phyloP scores from a whole-genome alignment of 495 filamentous ascomycete species.

The Penicillium subrubescens region DNA sequence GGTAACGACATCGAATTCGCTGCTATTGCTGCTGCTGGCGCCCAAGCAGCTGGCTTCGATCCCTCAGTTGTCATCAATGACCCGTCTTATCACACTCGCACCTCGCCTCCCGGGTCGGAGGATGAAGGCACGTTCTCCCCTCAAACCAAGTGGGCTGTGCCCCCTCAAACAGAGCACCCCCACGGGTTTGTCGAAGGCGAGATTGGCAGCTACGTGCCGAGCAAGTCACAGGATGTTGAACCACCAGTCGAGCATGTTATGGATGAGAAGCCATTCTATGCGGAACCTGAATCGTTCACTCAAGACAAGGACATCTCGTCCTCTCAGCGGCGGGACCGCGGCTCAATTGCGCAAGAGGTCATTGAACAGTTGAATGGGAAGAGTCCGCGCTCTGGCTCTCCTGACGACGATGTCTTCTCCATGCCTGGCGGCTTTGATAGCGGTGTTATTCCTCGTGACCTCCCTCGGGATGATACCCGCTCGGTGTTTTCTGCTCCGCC shows the following conservation, averaged over 20 bases:
- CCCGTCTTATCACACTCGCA: conserved; percentile 60
- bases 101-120: conserved; percentile 65
- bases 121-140: conserved; percentile 45
- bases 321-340: conserved; percentile 5
- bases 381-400: conserved; percentile 15
- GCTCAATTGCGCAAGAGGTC: conserved; percentile 35
- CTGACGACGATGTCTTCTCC: conserved; percentile 31
- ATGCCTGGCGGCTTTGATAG: conserved; percentile 49
- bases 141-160: conserved; percentile 47
- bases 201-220: conserved; percentile 22
- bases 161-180: conserved; percentile 32
- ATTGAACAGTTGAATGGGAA: conserved; percentile 33
- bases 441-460: conserved; percentile 21
- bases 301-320: conserved; percentile 10
- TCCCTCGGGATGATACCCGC: conserved; percentile 16
- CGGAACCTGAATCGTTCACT: conserved; percentile 24
- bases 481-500: conserved; percentile 33
- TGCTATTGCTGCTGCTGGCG: conserved; percentile 68
- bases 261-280: conserved; percentile 24
- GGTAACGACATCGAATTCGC: conserved; percentile 67
- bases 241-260: conserved; percentile 13
- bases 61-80: conserved; percentile 70
- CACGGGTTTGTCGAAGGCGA: conserved; percentile 42
- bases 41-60: conserved; percentile 69
- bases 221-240: conserved; percentile 17